Conservation (phyloP, 2,329 filamentous ascomycete genomes). For the Aspergillus clavatus region DNA sequence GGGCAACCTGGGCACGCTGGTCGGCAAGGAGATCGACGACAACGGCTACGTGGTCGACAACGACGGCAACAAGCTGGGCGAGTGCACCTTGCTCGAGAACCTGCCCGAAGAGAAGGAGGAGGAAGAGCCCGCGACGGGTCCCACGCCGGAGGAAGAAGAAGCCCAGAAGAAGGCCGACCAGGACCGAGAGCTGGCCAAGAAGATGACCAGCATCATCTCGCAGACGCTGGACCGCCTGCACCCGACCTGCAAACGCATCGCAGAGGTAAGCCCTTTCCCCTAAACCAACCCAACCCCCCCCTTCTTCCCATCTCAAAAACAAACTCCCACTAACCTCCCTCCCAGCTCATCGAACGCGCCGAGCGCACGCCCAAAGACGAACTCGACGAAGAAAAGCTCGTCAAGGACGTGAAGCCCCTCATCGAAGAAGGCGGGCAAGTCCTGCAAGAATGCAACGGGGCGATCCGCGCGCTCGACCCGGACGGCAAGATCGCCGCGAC, state of each 20-base stretch:
- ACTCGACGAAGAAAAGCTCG: conserved; percentile 82
- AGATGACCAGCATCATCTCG: conserved; percentile 68
- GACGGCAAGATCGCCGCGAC: conserved; percentile 80
- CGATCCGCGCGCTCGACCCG: conserved; percentile 81
- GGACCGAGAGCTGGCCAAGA: conserved; percentile 70
- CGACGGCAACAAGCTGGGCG: conserved; percentile 60
- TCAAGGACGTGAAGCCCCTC: conserved; percentile 78
- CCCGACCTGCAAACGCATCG: conserved; percentile 82
- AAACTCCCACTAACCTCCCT: conserved; percentile 8
- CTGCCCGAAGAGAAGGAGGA: conserved; percentile 44
- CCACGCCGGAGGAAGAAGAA: conserved; percentile 43
- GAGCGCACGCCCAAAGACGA: conserved; percentile 80
- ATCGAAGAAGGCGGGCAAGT: conserved; percentile 82
- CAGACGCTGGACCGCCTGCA: conserved; percentile 78
- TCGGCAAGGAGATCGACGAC: conserved; percentile 44
- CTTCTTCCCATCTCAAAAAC: not conserved
- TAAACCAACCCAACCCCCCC: conserved; percentile 8
- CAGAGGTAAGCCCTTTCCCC: conserved; percentile 67
- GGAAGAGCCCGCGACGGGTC: conserved; percentile 33
- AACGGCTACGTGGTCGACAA: conserved; percentile 54
- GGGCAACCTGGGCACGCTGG: conserved; percentile 39
- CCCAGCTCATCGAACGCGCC: conserved; percentile 68
- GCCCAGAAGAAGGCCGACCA: conserved; percentile 59
- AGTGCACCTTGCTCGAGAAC: conserved; percentile 59
- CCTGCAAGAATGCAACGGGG: conserved; percentile 78